Evolutionary conservation across 1,284 basidiomycete species (phyloP), one percentile per base, ranked within the genome.

Genomic region (Papiliotrema nemorosa): DNA sequence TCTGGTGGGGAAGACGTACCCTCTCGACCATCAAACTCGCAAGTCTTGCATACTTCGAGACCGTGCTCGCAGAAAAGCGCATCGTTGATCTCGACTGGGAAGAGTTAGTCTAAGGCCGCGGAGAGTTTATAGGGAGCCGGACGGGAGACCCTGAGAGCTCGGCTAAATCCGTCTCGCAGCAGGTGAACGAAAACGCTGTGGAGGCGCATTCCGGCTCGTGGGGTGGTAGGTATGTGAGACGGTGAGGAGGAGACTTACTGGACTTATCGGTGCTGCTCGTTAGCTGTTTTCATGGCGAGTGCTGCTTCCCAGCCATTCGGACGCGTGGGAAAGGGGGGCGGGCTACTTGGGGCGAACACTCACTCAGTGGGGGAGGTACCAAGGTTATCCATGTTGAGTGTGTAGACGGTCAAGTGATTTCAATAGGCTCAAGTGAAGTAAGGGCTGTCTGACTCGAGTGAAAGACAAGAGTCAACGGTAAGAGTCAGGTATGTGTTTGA

Each of bases 21-120:
- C 55, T 73, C 70, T 45, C 71, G 61, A 44, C 58, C 66, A 53
- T 72, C 70, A 58, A 70, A 69, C 44, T 65, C 66, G 56, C 71
- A 72, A 18, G 53, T 49, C 54, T 69, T 63, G 58, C 72, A 74
- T 40, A 75, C 68, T 61, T 76, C 75, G 44, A 73, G 68, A 33
- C 64, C 67, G 54, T 76, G 75, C 54, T 75, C 69, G 59, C 75
- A 76, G 64, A 76, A 75, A 57, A 75, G 62, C 29, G 68, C 69
- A 57, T 76, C 74, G 64, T 73, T 74, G 64, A 76, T 64, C 57
- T 76, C 75, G 64, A 76, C 66, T 72, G 51, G 55, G 49, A 20
- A 18, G 27, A 20, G 41, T 53, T 20, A 31, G 24, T 22, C 16
- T 22, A 21, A 13, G 37, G n/a, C 18, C 29, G 21, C 37, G 38